Evolutionary conservation across 257 asterid species (phyloP).

Genomic region (Lantana camara): DNA sequence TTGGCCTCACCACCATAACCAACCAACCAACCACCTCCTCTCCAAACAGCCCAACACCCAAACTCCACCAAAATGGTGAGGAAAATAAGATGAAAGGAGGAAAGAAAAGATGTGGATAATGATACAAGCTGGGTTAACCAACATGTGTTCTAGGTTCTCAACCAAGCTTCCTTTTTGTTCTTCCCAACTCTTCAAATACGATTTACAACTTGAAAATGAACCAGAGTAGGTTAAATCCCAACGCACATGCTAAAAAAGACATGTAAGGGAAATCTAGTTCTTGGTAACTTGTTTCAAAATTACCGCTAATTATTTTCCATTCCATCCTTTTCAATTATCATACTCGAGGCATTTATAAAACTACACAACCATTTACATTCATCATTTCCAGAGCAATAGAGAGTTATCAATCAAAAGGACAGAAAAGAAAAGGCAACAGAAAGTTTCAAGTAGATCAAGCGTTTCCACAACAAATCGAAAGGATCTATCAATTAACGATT

Average conservation of each 20-base stretch:
- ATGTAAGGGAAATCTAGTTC: background rate
- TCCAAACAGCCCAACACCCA: too few relatives aligned
- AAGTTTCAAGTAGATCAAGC: slow-evolving; percentile 1
- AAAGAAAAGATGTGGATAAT: too few relatives aligned
- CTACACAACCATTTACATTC: background rate
- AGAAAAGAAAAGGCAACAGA: background rate
- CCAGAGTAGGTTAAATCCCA: background rate
- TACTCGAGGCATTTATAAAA: background rate
- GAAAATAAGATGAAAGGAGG: too few relatives aligned
- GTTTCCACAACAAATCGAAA: slow-evolving; percentile 7
- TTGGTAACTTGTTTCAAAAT: background rate
- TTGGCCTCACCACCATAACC: too few relatives aligned
- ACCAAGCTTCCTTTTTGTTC: too few relatives aligned
- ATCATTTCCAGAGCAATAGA: too few relatives aligned
- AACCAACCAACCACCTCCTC: too few relatives aligned
- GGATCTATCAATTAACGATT: slow-evolving; percentile 14
- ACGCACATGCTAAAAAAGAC: slow-evolving; percentile 2
- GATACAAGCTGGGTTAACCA: too few relatives aligned
- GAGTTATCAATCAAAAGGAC: too few relatives aligned
- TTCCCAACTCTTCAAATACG: too few relatives aligned
- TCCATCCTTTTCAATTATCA: background rate
- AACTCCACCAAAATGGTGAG: too few relatives aligned
- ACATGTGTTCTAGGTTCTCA: too few relatives aligned
- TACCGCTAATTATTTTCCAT: slow-evolving; percentile 3
- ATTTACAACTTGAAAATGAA: background rate